Base-by-base conservation (phyloP, 352 stramenopile species). In the Saprolegnia parasitica region DNA sequence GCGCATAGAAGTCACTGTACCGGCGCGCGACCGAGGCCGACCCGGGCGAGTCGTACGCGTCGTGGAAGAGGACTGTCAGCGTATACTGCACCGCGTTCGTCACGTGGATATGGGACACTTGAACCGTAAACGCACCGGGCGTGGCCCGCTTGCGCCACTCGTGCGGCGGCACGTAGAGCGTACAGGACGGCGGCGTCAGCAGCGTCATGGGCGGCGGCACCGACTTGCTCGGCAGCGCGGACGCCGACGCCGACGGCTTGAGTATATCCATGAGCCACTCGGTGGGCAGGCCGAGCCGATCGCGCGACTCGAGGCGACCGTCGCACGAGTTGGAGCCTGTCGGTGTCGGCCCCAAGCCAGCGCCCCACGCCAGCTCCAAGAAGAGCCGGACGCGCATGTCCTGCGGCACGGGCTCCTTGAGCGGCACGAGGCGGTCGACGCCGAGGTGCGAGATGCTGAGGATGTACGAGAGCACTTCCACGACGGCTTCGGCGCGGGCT, bases 361-460 rank as follows among this genome's bases (percentile, higher is more conserved):
- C 79, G 2, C 76, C 74, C 21, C 88, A 60, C 0, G 79, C 78
- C 0, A 93, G 72, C 35, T 86, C 78, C 6, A 93, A 62, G 57
- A 93, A 93, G 21, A 91, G 79, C 0, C 86, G 83, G 39, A 91
- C 68, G 1, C 84, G 72, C 2, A 91, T 71, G 50, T 93, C 86
- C 57, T 78, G 86, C 9, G 70, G 74, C 23, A 91, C 75, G 0
- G 86, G 81, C 35, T 91, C 83, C 10, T 74, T 77, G 11, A 91
- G 57, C 18, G 71, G 56, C 4, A 91, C 76, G 15, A 93, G 79
- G 24, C 75, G 40, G 63, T 91, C 88, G 68, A 89, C 87, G 5
- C 86, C 86, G 23, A 87, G 77, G 24, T 83, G 76, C 3, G 74
- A 83, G 65, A 93, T 90, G 21, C 74, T 81, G 47, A 93, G 77